Evolutionary conservation across 2,329 filamentous ascomycete genomes (phyloP), one percentile per base, ranked within the genome.

Genomic region (Paecilomyces variotii): DNA sequence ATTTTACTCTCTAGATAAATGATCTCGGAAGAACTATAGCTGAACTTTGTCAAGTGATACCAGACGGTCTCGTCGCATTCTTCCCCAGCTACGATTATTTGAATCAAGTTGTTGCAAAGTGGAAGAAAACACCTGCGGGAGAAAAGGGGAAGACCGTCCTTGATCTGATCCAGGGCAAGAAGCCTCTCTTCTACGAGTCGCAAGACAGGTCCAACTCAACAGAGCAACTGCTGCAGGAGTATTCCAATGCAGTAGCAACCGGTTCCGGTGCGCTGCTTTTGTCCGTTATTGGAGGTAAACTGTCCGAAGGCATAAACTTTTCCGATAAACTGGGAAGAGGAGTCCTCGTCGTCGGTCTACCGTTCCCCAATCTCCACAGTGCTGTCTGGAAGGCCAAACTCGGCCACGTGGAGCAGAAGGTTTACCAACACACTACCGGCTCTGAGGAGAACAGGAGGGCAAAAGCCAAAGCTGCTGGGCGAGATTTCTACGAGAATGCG

Each of bases 291-390:
- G 93, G 93, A 57, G 94, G 94, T 12, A 96, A 93, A 65, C 87
- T 99, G 76, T 96, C 90, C 59, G 94, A 99, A 75, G 94, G 94
- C 63, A 99, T 99, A 77, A 99, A 99, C 75, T 99, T 99, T 77
- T 93, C 90, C 0, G 92, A 99, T 75, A 81, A 83, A 2, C 84
- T 99, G 0, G 94, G 94, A 1, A 87, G 94, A 27, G 93, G 90
- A 57, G 91, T 99, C 7, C 79, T 96, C 12, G 88, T 97, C n/a
- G 84, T 97, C 12, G 94, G 94, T 0, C 78, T 99, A 3, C 94
- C 94, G 0, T 99, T 95, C 65, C 91, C 94, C 0, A 99, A 97
- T 66, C 86, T 91, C 56, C 85, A 89, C 65, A 91, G 89, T 9
- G 87, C 91, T 1, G 91, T 97, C 68, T 97, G 93, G 93, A 91